Conservation (phyloP, 169 alveolate genomes). For the Cryptosporidium meleagridis region DNA sequence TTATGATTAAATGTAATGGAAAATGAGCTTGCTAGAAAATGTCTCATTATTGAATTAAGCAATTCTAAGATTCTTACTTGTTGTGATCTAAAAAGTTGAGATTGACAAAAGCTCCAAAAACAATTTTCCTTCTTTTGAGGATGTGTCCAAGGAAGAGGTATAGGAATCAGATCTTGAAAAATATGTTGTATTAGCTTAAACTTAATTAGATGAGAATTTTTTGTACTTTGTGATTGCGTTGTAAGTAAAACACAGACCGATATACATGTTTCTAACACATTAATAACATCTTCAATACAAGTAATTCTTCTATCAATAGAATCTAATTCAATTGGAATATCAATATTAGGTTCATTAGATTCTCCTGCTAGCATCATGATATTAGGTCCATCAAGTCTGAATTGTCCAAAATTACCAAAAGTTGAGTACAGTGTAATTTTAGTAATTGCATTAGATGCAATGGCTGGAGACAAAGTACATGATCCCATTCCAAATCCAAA, state of each 20-base stretch:
- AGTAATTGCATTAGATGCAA: slow-evolving; percentile 58
- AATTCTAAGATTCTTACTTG: slow-evolving; percentile 31
- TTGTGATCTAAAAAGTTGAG: slow-evolving; percentile 23
- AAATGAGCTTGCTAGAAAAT: slow-evolving; percentile 57
- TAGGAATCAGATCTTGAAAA: slow-evolving; percentile 45
- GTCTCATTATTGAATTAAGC: not conserved
- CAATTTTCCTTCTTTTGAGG: slow-evolving; percentile 32
- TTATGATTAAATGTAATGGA: slow-evolving; percentile 5
- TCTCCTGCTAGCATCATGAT: slow-evolving; percentile 82
- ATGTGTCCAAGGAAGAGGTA: slow-evolving; percentile 59
- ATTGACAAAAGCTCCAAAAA: slow-evolving; percentile 12
- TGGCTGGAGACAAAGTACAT: slow-evolving; percentile 77
- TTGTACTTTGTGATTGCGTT: slow-evolving; percentile 18
- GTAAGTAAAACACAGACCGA: slow-evolving; percentile 30
- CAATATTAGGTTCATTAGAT: slow-evolving; percentile 65
- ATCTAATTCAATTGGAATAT: slow-evolving; percentile 58
- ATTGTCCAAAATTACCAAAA: slow-evolving; percentile 80
- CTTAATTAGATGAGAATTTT: slow-evolving; percentile 14
- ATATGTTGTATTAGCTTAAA: slow-evolving; percentile 52
- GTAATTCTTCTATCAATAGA: slow-evolving; percentile 22
- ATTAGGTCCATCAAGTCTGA: slow-evolving; percentile 83
- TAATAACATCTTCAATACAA: slow-evolving; percentile 30
- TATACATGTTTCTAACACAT: slow-evolving; percentile 34
- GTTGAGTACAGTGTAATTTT: slow-evolving; percentile 71
- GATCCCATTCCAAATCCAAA: slow-evolving; percentile 82